These are phyloP conservation scores for Russula emetica DNA, from an alignment of 768 basidiomycete species.

Conservation along the genomic window DNA sequence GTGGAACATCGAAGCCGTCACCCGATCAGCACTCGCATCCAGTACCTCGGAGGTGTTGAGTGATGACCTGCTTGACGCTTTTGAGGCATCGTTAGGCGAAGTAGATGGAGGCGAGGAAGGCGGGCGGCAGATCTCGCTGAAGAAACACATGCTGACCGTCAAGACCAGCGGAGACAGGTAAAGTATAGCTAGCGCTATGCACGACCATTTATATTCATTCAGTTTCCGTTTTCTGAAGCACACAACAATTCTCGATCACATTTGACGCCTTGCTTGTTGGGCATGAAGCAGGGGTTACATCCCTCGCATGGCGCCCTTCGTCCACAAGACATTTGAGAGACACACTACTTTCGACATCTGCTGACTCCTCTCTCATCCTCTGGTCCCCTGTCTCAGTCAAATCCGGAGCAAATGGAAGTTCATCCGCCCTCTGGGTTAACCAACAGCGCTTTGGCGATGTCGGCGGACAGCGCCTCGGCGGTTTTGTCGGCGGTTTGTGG, in stretches of 20 bases:
- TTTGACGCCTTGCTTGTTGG: constrained; percentile 94
- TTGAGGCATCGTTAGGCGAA: constrained; percentile 76
- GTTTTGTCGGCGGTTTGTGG: constrained; percentile 92
- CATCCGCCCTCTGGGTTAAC: constrained; percentile 83
- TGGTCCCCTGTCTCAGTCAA: constrained; percentile 75
- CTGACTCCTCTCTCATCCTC: constrained; percentile 91
- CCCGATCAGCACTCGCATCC: constrained; percentile 30
- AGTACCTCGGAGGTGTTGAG: constrained; percentile 36
- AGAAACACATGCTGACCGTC: constrained; percentile 72
- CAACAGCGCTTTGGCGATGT: constrained; percentile 90
- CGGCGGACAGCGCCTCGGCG: constrained; percentile 84
- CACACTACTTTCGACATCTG: constrained; percentile 85
- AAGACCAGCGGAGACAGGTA: constrained; percentile 45
- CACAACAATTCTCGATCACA: constrained; percentile 65
- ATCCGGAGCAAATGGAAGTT: constrained; percentile 36
- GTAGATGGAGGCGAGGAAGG: constrained; percentile 72
- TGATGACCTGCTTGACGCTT: constrained; percentile 81
- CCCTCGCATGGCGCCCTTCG: constrained; percentile 73
- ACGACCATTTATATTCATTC: constrained; percentile 7
- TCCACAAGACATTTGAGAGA: constrained; percentile 32
- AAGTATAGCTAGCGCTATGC: background rate
- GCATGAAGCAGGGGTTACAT: constrained; percentile 92
- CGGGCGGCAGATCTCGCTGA: constrained; percentile 82
- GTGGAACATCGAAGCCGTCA: constrained; percentile 72
- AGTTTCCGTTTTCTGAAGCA: constrained; percentile 31